These are phyloP conservation scores for Neurospora sp. DNA, from an alignment of 495 filamentous ascomycete species.

Conservation along the genomic window DNA sequence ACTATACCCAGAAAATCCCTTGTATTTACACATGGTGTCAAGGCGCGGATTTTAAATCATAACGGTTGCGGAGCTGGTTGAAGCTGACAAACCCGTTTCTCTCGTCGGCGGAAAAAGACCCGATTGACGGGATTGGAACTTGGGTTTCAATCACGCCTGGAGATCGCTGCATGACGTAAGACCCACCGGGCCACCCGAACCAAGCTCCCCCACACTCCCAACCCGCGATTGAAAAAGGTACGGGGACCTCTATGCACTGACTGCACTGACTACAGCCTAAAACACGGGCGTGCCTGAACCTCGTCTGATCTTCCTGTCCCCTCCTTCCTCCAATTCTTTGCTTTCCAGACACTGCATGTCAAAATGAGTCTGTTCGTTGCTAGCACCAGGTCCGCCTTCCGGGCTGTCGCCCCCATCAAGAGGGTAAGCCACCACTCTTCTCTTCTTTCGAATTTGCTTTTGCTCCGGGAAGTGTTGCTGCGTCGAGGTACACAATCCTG, in stretches of 20 bases:
- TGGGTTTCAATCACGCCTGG: neutral
- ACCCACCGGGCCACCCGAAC: neutral
- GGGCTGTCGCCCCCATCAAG: slow-evolving; percentile 20
- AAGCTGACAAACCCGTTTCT: neutral
- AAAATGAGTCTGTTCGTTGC: slow-evolving; percentile 25
- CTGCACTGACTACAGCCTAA: neutral
- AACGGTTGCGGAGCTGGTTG: neutral
- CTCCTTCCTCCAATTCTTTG: neutral
- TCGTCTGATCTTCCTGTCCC: neutral
- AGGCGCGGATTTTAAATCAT: neutral
- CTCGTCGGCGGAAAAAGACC: neutral
- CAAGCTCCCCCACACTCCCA: neutral
- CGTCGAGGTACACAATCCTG: neutral
- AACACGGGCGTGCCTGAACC: neutral
- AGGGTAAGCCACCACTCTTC: slow-evolving; percentile 14
- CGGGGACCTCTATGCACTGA: neutral
- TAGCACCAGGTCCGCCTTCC: slow-evolving; percentile 20
- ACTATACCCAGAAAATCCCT: neutral
- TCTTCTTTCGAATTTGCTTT: neutral
- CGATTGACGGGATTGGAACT: neutral
- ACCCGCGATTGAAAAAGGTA: neutral
- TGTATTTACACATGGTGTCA: neutral
- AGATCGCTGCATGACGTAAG: neutral
- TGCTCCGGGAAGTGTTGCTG: neutral
- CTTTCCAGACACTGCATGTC: neutral